Evolutionary conservation across 495 filamentous ascomycete genomes (phyloP), one percentile per base, ranked within the genome.

Genomic region (Usnea hakonensis): DNA sequence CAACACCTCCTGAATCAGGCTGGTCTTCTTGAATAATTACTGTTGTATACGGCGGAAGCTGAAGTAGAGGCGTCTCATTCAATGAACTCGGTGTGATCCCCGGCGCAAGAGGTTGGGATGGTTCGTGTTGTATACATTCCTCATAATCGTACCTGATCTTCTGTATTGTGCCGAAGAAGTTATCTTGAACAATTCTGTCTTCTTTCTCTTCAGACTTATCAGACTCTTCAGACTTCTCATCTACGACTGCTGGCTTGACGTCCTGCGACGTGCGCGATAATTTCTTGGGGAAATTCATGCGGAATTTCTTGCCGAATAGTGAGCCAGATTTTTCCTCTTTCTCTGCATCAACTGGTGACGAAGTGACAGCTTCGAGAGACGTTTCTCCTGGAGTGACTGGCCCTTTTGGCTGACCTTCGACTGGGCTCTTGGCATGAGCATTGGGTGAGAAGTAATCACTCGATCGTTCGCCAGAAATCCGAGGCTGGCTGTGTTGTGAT

Each of bases 1-100:
- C 88, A 55, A 91, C 92, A 53, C 94, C 94, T 35, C 92, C 94
- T 38, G 88, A 89, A 68, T 88, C 87, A 11, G 84, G 85, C 1
- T 88, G 87, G 69, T 98, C 95, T 71, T 97, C 94, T 71, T 98
- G 95, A 56, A 98, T 90, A 52, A 97, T 89, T 37, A 98, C 88
- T 28, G 86, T 89, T 21, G 90, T 96, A 23, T 83, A 82, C 23
- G 83, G 70, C 1, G 94, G 94, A 21, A 88, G 86, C 62, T 90
- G 85, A 26, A 98, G 73, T 30, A 89, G 83, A 0, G 94, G 94
- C 2, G 94, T 95, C 67, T 98, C 94, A 64, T 79, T 89, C 3
- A 88, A 85, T 8, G 87, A 72, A 68, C 89, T 92, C 0, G 95
- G 94, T 0, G 81, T 79, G 66, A 98, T 85, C 7, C 79, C 79